Percentiles rank a stretch among this genome's conserved stretches.
phyloP scores from a whole-genome alignment of 202 grass and related monocot genomes.

The Hordeum pubiflorum region DNA sequence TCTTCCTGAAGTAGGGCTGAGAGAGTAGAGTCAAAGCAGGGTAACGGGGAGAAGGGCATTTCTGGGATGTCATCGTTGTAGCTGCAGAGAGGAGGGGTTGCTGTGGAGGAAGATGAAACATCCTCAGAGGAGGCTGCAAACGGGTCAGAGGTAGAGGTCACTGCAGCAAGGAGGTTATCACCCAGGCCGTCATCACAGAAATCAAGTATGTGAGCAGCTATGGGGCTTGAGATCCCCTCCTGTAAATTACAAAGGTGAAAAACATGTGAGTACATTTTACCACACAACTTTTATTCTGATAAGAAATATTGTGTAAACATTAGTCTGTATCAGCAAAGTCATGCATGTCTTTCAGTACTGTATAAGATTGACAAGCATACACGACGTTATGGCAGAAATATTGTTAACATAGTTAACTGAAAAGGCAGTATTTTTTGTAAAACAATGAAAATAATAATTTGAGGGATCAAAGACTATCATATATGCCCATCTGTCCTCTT shows the following conservation, averaged over 20 bases:
- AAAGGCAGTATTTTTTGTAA: background rate
- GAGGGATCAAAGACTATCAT: constrained; percentile 6
- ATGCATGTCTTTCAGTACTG: background rate
- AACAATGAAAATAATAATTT: background rate
- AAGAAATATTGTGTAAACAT: background rate
- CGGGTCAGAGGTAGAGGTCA: constrained; percentile 20
- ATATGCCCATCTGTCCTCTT: background rate
- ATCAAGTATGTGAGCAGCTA: constrained; percentile 70
- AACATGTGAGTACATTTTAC: constrained; percentile 11
- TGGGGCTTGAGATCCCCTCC: constrained; percentile 82
- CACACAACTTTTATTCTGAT: background rate
- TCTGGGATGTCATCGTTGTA: constrained; percentile 35
- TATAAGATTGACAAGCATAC: background rate
- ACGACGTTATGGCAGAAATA: background rate
- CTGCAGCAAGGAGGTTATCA: constrained; percentile 45
- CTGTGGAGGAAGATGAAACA: constrained; percentile 37
- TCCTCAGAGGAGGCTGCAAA: constrained; percentile 39
- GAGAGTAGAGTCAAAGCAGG: constrained; percentile 51
- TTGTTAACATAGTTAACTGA: background rate
- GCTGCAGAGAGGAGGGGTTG: constrained; percentile 40
- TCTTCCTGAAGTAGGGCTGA: constrained; percentile 48
- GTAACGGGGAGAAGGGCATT: constrained; percentile 52
- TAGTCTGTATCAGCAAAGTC: background rate
- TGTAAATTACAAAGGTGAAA: constrained; percentile 35
- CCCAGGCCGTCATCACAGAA: constrained; percentile 60